These are phyloP conservation scores for Clavulina sp. DNA, from an alignment of 768 basidiomycete species.

Conservation along the genomic window DNA sequence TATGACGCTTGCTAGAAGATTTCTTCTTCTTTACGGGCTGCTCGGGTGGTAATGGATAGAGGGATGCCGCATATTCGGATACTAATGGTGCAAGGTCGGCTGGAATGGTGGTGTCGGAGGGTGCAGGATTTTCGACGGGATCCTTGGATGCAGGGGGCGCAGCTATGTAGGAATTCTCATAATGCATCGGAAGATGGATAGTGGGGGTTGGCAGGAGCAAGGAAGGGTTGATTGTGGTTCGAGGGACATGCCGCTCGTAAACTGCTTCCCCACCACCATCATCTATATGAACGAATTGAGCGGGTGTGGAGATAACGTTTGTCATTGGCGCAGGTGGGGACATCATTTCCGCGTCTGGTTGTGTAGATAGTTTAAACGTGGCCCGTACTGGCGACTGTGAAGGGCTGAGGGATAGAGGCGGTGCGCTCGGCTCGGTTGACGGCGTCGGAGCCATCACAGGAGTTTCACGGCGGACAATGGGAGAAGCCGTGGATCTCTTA, in stretches of 20 bases:
- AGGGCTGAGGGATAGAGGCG: no score
- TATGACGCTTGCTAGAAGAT: conserved; percentile 4
- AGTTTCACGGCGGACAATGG: no score
- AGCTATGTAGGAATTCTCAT: neutral
- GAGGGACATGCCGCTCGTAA: neutral
- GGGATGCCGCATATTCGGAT: conserved; percentile 9
- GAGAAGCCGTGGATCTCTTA: no score
- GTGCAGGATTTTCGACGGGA: neutral
- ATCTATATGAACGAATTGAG: neutral
- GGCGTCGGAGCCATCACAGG: neutral
- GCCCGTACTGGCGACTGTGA: no score
- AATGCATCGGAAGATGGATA: neutral
- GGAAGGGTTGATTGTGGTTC: neutral
- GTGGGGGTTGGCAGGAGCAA: neutral
- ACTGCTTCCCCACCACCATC: neutral
- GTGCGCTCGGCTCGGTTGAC: neutral
- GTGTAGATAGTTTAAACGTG: no score
- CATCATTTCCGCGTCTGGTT: no score
- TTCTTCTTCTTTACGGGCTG: conserved; percentile 7
- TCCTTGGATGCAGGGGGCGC: neutral
- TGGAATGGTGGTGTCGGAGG: neutral
- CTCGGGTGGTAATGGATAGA: conserved; percentile 12
- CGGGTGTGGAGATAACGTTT: no score
- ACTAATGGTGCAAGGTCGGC: conserved; percentile 8
- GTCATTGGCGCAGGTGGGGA: no score